Evolutionary conservation across 2,329 filamentous ascomycete species (phyloP), one percentile per base, ranked within the genome.

Genomic region (Canariomyces notabilis): DNA sequence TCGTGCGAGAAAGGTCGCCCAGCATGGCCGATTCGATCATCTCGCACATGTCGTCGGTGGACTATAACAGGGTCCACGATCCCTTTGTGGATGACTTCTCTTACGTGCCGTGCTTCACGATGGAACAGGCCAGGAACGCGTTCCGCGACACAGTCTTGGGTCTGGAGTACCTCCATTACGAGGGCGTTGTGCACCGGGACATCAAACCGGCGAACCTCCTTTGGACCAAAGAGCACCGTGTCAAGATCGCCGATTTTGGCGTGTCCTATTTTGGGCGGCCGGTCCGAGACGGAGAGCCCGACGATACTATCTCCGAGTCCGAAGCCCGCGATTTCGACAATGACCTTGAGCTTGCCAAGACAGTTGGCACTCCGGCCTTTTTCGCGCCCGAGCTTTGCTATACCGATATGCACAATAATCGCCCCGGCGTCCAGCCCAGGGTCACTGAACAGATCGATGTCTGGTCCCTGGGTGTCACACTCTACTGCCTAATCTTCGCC

Each of bases 201-300:
- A 90, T 91, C 65, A 91, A 90, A 62, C 87, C 87, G 1, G 90
- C 91, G 31, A 97, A 97, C 63, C 75, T 98, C 6, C 74, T 98
- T 6, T 89, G 91, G 72, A 94, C 89, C 41, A 82, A 73, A 57
- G 85, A 89, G 53, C 83, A 90, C 57, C 82, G 85, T 12, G 88
- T 96, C 61, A 98, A 98, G 73, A 98, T 98, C 50, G 97, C 93
- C 5, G 93, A 98, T 62, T 98, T 98, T 70, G 93, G 93, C 23
- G 93, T 98, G 1, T 98, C 93, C 1, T 98, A 97, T 65, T 88
- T 98, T 52, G 93, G 93, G 21, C 82, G 89, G 41, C 89, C 89
- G 1, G 86, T 90, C 48, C 79, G 87, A 32, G 88, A 95, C 37
- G 87, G 86, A 43, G 88, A 94, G 58, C 77, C 82, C 31, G 84